Evolutionary conservation across 495 filamentous ascomycete genomes (phyloP), one percentile per base, ranked within the genome.

Genomic region (Trichoderma reesei): DNA sequence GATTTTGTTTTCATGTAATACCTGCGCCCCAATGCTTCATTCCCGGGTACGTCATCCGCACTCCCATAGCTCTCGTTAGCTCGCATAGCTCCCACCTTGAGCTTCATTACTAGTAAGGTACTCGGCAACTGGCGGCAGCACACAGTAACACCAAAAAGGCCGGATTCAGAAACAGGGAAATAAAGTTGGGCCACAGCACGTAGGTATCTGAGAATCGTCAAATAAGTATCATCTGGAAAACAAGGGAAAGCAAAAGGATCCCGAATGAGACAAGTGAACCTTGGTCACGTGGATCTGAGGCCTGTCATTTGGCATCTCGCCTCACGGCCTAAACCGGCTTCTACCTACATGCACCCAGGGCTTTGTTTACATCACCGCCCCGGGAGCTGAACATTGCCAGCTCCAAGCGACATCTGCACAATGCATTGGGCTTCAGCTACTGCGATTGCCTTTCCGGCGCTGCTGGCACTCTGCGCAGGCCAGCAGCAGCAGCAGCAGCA

Each of bases 401-500:
- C 3, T 33, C 26, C 26, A 33, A 16, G 51, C 20, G 3, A 34
- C 4, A 34, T 39, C 11, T 11, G 6, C 9, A 56, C 33, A 10
- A 56, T 56, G 51, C 51, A 56, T 33, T 56, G 51, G 51, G 18
- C 51, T 33, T 34, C 51, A 56, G 31, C 42, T 14, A 5, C 42
- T 5, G 42, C 51, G 11, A 16, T 34, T 16, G 51, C 34, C 7
- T 34, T 36, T 8, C 51, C 51, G 51, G 51, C 51, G 26, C 31
- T 56, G 20, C 34, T 56, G 26, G 31, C 51, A 26, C 51, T 56
- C 26, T 13, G 51, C 10, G 51, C 51, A 36, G 51, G 20, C 9
- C 51, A 56, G 51, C 51, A 56, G 51, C 51, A 56, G 31, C 51
- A n/a, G 9, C 51, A n/a, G n/a, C 51, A 56, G 51, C 51, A 56